Percentiles rank a stretch among this genome's conserved stretches.
These are phyloP conservation scores for Galerina marginata DNA, from an alignment of 768 basidiomycete genomes.

Conservation along the genomic window DNA sequence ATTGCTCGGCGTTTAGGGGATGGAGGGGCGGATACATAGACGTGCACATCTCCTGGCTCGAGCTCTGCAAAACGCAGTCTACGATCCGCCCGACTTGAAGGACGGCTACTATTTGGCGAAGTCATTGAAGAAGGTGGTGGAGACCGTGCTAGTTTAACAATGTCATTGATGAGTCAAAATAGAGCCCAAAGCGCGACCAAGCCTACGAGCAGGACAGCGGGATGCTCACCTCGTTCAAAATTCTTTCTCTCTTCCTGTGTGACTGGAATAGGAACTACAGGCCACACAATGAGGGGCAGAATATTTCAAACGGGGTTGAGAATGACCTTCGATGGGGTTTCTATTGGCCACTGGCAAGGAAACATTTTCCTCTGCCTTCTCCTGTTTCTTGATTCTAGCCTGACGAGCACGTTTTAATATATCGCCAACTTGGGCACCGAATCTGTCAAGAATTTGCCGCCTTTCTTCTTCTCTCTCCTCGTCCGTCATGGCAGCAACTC, in stretches of 20 bases:
- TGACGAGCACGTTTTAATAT: slow-evolving; percentile 61
- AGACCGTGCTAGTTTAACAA: slow-evolving; percentile 28
- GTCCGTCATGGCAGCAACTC: slow-evolving; percentile 70
- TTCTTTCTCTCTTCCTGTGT: slow-evolving; percentile 25
- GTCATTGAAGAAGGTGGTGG: slow-evolving; percentile 54
- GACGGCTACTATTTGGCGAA: slow-evolving; percentile 55
- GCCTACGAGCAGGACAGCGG: background rate
- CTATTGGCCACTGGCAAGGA: background rate
- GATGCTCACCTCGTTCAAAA: slow-evolving; percentile 23
- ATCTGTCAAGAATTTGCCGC: slow-evolving; percentile 68
- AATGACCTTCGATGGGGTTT: background rate
- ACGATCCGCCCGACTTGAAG: slow-evolving; percentile 61
- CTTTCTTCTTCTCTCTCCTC: slow-evolving; percentile 73
- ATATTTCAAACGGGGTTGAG: background rate
- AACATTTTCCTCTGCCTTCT: slow-evolving; percentile 7
- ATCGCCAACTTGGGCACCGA: slow-evolving; percentile 71
- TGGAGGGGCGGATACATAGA: slow-evolving; percentile 82
- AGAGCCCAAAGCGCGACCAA: background rate
- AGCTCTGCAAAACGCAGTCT: slow-evolving; percentile 80
- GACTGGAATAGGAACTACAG: slow-evolving; percentile 21
- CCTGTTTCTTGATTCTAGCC: slow-evolving; percentile 42
- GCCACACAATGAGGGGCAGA: background rate
- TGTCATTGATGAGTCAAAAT: background rate
- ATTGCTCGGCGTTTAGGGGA: slow-evolving; percentile 69
- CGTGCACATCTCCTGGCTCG: slow-evolving; percentile 74